Evolutionary conservation across 2,329 filamentous ascomycete species (phyloP).

Genomic region (Diaporthe caulivora): DNA sequence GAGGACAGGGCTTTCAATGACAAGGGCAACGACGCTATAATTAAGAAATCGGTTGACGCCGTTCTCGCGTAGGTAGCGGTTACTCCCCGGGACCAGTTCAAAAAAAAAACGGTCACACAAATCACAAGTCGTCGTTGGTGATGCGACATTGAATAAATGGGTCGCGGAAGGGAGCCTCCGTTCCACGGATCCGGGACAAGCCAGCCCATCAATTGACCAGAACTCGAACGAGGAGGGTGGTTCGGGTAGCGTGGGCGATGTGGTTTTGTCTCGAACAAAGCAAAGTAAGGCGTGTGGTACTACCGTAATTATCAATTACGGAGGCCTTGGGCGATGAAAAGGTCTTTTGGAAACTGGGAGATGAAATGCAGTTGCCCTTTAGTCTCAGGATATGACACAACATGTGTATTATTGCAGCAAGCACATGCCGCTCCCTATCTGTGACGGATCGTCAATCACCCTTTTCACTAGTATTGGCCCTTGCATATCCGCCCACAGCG

Average conservation of each 20-base stretch:
- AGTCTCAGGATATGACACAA: not conserved
- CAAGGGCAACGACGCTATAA: too few species aligned
- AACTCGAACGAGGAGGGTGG: not conserved
- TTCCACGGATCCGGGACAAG: conserved; percentile 11
- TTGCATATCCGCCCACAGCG: not conserved
- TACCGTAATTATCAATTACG: not conserved
- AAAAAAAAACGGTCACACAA: not conserved
- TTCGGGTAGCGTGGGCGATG: not conserved
- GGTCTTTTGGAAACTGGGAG: not conserved
- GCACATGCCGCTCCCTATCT: not conserved
- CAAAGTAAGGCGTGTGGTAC: too few species aligned
- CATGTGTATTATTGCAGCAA: not conserved
- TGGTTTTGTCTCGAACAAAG: not conserved
- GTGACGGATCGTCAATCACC: not conserved
- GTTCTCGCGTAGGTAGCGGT: not conserved
- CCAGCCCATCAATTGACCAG: not conserved
- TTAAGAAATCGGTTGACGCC: not conserved
- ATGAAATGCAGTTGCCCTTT: not conserved
- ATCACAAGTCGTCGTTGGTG: too few species aligned
- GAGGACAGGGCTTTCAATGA: too few species aligned
- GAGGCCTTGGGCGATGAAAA: not conserved
- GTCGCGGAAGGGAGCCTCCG: conserved; percentile 15
- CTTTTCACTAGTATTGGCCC: not conserved
- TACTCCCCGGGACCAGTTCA: too few species aligned
- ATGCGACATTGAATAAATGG: conserved; percentile 9